phyloP scores from a whole-genome alignment of 176 grass and related monocot genomes.

The Sorghum bicolor region DNA sequence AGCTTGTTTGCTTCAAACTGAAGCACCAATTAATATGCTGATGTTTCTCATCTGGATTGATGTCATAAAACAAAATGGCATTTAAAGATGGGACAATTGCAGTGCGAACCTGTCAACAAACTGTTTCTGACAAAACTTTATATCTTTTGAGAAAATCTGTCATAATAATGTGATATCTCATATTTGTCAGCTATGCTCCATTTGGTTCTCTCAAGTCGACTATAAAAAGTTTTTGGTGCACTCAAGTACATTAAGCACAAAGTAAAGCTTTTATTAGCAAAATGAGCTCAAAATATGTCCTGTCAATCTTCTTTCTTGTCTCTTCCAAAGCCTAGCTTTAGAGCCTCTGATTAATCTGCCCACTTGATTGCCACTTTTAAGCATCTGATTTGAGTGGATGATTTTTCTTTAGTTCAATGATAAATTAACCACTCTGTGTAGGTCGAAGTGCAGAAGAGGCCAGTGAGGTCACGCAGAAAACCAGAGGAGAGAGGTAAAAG shows the following conservation, averaged over 20 bases:
- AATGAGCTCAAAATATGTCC: not conserved
- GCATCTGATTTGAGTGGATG: constrained; percentile 1
- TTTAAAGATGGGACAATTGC: not conserved
- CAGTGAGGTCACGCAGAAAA: constrained; percentile 39
- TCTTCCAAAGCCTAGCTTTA: not conserved
- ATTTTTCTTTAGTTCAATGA: not conserved
- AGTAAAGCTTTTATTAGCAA: not conserved
- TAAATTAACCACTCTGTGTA: constrained; percentile 34
- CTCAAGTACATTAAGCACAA: constrained; percentile 3
- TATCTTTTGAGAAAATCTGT: constrained; percentile 3
- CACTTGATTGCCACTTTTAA: constrained; percentile 3
- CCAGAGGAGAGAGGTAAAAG: constrained; percentile 42
- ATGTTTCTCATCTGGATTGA: not conserved
- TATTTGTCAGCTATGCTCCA: constrained; percentile 5
- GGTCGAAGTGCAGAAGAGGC: constrained; percentile 39
- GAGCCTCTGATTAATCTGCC: not conserved
- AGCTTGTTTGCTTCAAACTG: not conserved
- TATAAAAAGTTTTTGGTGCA: not conserved
- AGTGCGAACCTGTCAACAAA: not conserved
- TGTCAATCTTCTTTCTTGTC: not conserved
- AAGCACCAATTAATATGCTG: constrained; percentile 5
- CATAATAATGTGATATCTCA: constrained; percentile 3
- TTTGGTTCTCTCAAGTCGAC: not conserved
- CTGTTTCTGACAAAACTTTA: not conserved
- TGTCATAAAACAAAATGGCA: not conserved